Evolutionary conservation across 202 grass and related monocot genomes (phyloP).

Genomic region (Saccharum hybrid): DNA sequence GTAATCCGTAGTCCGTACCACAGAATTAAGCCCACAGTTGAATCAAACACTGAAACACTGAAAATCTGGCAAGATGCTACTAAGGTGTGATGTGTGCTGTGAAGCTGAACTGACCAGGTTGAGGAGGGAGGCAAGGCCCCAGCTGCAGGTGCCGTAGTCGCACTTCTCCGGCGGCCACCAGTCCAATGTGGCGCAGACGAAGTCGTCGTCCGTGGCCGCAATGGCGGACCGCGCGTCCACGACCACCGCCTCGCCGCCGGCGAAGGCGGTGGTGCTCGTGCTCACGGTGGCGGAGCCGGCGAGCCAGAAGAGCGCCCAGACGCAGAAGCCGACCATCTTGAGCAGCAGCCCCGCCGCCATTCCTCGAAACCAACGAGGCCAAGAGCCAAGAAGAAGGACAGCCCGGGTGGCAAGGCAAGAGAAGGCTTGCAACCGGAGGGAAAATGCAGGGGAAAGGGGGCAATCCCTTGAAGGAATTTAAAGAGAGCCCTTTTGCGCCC

Average conservation of each 20-base stretch:
- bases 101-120: slow-evolving; percentile 51
- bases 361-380: neutral
- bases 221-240: slow-evolving; percentile 53
- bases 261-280: slow-evolving; percentile 18
- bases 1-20: neutral
- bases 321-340: slow-evolving; percentile 48
- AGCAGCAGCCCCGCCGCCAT: slow-evolving; percentile 49
- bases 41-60: neutral
- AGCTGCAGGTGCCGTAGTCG: slow-evolving; percentile 76
- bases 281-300: slow-evolving; percentile 43
- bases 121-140: slow-evolving; percentile 65
- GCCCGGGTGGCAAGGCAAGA: neutral
- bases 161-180: slow-evolving; percentile 88
- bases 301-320: slow-evolving; percentile 59
- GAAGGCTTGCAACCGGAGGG: neutral
- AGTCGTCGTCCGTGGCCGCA: slow-evolving; percentile 58
- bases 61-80: neutral
- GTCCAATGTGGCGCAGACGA: slow-evolving; percentile 78
- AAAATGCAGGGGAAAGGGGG: slow-evolving; percentile 7
- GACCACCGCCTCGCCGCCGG: slow-evolving; percentile 41
- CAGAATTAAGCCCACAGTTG: neutral
- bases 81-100: neutral
- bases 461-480: slow-evolving; percentile 37
- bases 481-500: neutral
- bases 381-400: neutral